Evolutionary conservation across 2,329 filamentous ascomycete species (phyloP).

Genomic region (Alternaria consortialis): DNA sequence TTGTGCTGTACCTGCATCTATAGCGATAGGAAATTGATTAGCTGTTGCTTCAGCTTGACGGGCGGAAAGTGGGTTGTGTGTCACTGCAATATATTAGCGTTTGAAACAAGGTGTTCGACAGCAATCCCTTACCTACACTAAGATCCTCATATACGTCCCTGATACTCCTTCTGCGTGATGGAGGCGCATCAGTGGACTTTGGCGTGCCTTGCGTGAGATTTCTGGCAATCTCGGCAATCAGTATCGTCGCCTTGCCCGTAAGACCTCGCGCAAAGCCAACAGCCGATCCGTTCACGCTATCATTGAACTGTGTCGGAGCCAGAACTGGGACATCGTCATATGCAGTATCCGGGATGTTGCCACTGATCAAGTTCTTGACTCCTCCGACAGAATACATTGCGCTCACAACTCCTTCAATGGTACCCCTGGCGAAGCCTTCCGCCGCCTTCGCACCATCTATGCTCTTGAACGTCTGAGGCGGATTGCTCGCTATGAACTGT

Average conservation of each 20-base stretch:
- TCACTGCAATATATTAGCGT: constrained; percentile 20
- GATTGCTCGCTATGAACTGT: constrained; percentile 2
- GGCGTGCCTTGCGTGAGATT: constrained; percentile 21
- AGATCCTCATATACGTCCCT: constrained; percentile 3
- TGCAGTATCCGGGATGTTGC: constrained; percentile 31
- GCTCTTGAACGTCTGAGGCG: constrained; percentile 16
- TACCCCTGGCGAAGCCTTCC: constrained; percentile 40
- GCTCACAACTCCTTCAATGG: constrained; percentile 36
- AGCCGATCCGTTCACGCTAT: constrained; percentile 37
- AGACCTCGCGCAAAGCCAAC: constrained; percentile 39
- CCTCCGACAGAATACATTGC: constrained; percentile 40
- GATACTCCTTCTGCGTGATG: constrained; percentile 10
- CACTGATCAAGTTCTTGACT: constrained; percentile 36
- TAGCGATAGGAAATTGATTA: constrained; percentile 20
- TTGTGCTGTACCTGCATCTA: constrained; percentile 32
- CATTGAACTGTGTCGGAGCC: constrained; percentile 31
- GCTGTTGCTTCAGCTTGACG: constrained; percentile 17
- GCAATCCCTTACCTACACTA: constrained; percentile 27
- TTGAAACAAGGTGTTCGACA: too few relatives aligned
- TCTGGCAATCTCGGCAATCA: constrained; percentile 31
- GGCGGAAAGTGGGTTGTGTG: constrained; percentile 13
- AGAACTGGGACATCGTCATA: constrained; percentile 33
- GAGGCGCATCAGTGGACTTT: neutral
- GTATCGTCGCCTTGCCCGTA: constrained; percentile 36
- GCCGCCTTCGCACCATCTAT: constrained; percentile 31